Evolutionary conservation across 2,329 filamentous ascomycete genomes (phyloP).

Genomic region (Curvularia hawaiiensis): DNA sequence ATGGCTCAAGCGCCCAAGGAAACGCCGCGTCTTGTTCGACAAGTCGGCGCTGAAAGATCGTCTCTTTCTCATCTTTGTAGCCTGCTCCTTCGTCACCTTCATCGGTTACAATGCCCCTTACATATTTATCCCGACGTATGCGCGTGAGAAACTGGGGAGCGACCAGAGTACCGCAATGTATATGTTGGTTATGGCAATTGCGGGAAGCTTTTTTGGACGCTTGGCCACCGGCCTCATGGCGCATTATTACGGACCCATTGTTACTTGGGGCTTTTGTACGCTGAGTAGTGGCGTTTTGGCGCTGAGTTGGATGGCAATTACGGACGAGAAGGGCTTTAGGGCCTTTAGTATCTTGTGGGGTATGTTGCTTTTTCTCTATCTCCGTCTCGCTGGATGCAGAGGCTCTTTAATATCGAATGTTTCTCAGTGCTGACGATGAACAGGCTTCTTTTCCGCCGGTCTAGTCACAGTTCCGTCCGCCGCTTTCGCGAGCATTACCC

Average conservation of each 20-base stretch:
- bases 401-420: no score
- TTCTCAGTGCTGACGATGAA: neutral
- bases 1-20: constrained; percentile 34
- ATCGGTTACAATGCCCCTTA: constrained; percentile 47
- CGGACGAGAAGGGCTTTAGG: constrained; percentile 35
- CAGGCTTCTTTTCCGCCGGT: constrained; percentile 46
- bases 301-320: constrained; percentile 42
- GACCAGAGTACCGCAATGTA: constrained; percentile 39
- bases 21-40: constrained; percentile 43
- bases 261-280: constrained; percentile 43
- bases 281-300: constrained; percentile 35
- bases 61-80: constrained; percentile 44
- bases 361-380: constrained; percentile 16
- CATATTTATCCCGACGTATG: constrained; percentile 47
- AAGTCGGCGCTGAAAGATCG: constrained; percentile 39
- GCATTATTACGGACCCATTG: constrained; percentile 40
- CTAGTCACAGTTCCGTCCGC: constrained; percentile 46
- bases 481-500: constrained; percentile 45
- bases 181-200: constrained; percentile 41
- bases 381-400: neutral
- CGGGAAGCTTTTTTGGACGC: constrained; percentile 44
- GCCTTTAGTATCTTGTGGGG: constrained; percentile 46
- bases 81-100: constrained; percentile 42
- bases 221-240: constrained; percentile 37
- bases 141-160: constrained; percentile 36